A percentile compares a stretch with the other conserved stretches of the same genome.
Evolutionary conservation across 2,329 filamentous ascomycete genomes (phyloP).

Genomic region (Claviceps capensis): DNA sequence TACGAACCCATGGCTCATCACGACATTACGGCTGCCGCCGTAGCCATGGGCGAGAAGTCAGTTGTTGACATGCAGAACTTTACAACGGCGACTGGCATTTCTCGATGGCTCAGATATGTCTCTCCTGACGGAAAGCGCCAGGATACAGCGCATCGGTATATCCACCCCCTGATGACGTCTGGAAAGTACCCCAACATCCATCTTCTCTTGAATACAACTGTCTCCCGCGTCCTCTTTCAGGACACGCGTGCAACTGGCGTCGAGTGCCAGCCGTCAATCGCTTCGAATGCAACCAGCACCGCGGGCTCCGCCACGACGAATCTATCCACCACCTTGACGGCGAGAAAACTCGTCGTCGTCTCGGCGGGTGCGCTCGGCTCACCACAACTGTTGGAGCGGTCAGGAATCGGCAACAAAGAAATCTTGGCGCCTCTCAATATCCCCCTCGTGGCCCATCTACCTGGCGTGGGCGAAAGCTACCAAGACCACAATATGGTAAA

Average conservation of each 20-base stretch:
- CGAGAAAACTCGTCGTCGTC: conserved; percentile 17
- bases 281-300: background rate
- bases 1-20: conserved; percentile 25
- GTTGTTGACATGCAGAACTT: conserved; percentile 40
- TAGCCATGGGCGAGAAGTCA: conserved; percentile 29
- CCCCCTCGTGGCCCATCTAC: conserved; percentile 29
- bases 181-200: conserved; percentile 41
- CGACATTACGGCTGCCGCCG: conserved; percentile 35
- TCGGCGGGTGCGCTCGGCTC: conserved; percentile 37
- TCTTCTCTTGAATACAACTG: conserved; percentile 41
- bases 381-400: conserved; percentile 45
- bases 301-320: conserved; percentile 1
- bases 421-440: conserved; percentile 34
- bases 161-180: conserved; percentile 17
- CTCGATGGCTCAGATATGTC: conserved; percentile 27
- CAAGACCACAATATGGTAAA: conserved; percentile 42
- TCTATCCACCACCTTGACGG: conserved; percentile 10
- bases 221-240: conserved; percentile 38
- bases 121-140: conserved; percentile 36
- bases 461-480: conserved; percentile 39
- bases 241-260: conserved; percentile 42
- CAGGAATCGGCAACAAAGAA: conserved; percentile 41
- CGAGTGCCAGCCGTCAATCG: conserved; percentile 33
- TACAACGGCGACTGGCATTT: conserved; percentile 20
- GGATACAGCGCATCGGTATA: conserved; percentile 40